Evolutionary conservation across 1,284 basidiomycete species (phyloP), one percentile per base, ranked within the genome.

Genomic region (Naganishia albida): DNA sequence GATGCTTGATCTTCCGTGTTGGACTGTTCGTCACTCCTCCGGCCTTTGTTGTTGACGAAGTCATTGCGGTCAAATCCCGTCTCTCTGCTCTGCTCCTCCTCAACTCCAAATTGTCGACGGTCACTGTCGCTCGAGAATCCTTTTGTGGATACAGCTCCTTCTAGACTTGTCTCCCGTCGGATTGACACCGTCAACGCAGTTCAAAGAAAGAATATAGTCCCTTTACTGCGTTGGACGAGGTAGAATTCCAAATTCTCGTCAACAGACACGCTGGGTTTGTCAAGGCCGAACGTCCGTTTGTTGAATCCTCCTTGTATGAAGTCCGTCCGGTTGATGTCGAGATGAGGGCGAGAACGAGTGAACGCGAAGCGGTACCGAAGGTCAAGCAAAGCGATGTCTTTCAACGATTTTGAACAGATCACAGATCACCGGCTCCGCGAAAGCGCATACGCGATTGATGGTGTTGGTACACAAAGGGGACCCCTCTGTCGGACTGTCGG

Each of bases 1-100:
- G 78, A 73, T 79, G 78, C 49, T 74, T 72, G 39, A 79, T 79
- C 56, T 77, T 64, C 57, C 63, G 60, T n/a, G 40, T 62, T 6
- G 67, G 67, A 57, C 67, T 67, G 13, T 40, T 49, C 20, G 34
- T 49, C 2, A 50, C 30, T 38, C 57, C 57, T 26, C 38, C 38
- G n/a, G 57, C 20, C 46, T 50, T 60, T 25, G 57, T 48, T 18
- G 56, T 60, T 15, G 57, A 60, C 46, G 57, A 60, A 50, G 57
- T 50, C 57, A 60, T 60, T 15, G 16, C 25, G 6, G 46, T 25
- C 26, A 20, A 49, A 23, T 49, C 30, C 34, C 43, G 34, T 13
- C 56, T 49, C 34, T 49, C 56, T 40, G 4, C 25, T 60, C 57
- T 60, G 40, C 38, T 50, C 38, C 46, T 25, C 12, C 28, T 7